Evolutionary conservation across 768 basidiomycete species (phyloP).

Genomic region (Neoboletus subvelutipes): DNA sequence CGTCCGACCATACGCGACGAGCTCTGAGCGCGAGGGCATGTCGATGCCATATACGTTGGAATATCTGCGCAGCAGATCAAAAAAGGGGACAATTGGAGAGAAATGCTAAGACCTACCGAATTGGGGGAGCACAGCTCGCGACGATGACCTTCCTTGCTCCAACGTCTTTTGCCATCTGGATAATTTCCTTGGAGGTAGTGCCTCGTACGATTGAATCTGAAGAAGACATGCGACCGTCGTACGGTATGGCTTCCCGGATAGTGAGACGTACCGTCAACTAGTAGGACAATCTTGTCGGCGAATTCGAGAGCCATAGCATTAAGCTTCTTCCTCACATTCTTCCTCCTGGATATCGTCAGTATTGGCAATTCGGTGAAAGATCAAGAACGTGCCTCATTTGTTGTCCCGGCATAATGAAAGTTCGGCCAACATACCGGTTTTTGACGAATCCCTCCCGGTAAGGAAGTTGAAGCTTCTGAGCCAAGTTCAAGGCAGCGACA

Average conservation of each 20-base stretch:
- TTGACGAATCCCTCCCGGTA: constrained; percentile 99
- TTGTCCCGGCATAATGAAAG: constrained; percentile 99
- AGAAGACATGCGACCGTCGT: neutral
- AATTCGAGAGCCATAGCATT: constrained; percentile 99
- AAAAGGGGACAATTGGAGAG: neutral
- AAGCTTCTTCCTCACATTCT: constrained; percentile 92
- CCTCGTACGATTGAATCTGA: constrained; percentile 97
- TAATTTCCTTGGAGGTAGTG: constrained; percentile 97
- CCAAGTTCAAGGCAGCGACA: constrained; percentile 93
- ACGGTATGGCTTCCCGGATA: neutral
- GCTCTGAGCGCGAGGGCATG: constrained; percentile 94
- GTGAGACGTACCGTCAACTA: constrained; percentile 80
- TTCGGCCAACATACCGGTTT: constrained; percentile 96
- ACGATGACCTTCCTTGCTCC: constrained; percentile 95
- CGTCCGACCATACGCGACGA: constrained; percentile 82
- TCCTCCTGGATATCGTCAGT: constrained; percentile 51
- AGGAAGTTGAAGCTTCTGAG: constrained; percentile 84
- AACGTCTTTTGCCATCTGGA: constrained; percentile 99
- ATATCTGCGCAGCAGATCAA: constrained; percentile 43
- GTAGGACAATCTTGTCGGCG: constrained; percentile 82
- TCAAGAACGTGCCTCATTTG: constrained; percentile 68
- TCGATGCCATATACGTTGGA: constrained; percentile 99
- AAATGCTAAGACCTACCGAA: constrained; percentile 52
- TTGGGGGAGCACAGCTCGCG: constrained; percentile 96
- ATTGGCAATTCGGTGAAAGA: neutral